Base-by-base conservation (phyloP, 306 rosid species). In the Rubus parviflorus region DNA sequence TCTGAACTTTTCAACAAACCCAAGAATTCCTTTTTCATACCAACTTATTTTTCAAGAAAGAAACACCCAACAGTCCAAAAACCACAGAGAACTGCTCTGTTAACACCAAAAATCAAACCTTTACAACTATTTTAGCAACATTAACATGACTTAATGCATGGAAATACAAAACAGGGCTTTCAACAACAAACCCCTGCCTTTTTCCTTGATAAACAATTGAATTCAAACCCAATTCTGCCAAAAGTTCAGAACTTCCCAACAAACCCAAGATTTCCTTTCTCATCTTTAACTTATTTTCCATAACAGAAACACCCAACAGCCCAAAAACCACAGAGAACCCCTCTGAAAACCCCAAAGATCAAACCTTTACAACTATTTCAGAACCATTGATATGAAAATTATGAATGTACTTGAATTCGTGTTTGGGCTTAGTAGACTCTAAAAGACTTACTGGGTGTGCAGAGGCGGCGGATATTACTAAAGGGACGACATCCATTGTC, bases 371-470 rank as follows among this genome's bases (percentile, higher is more conserved):
- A 25, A 14, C 41, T 61, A 30, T 35, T 56, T 20, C 22, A 20
- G 30, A 56, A 8, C n/a, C 64, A 58, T 1, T 6, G 6, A 64
- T 46, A 38, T 10, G 6, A 8, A 16, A 65, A 65, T 0, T 62
- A 43, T 62, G 1, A 35, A 62, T 62, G 68, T 9, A 62, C 5
- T 2, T 14, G 1, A 15, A 5, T 25, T 25, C 30, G 1, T 25
- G 30, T 25, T 25, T 25, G 30, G 30, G 30, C 30, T 25, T 40
- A 7, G 38, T 38, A 38, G 47, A 64, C 22, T 37, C 10, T 42
- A 11, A 63, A 17, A 13, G 46, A 43, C 73, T 15, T 71, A 85
- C 88, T 23, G 13, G 79, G 37, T 25, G 73, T 25, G 61, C 80
- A 69, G 15, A 85, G 47, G 54, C 83, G 73, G 25, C 75, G 63